Conservation (phyloP, 1,139 yeast species). For the Taphrina pruni region DNA sequence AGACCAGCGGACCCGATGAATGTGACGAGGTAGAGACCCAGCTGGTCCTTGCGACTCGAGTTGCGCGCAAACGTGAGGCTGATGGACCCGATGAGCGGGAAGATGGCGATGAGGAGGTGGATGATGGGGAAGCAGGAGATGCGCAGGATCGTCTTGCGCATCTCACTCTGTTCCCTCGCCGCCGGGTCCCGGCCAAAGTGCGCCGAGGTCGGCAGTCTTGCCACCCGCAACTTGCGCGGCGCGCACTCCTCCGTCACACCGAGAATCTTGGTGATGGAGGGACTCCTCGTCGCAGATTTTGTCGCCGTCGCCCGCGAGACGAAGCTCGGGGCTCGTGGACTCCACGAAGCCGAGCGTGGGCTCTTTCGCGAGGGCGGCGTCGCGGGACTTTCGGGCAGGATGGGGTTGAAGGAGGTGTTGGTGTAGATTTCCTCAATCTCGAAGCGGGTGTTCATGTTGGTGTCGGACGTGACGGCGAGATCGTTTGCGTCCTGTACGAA, state of each 20-base stretch:
- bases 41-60: constrained; percentile 8
- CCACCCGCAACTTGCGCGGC: constrained; percentile 27
- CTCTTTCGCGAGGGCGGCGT: constrained; percentile 15
- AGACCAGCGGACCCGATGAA: constrained; percentile 33
- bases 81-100: constrained; percentile 24
- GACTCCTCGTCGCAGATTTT: background rate
- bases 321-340: constrained; percentile 7
- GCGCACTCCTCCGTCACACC: constrained; percentile 9
- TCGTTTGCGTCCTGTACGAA: constrained; percentile 11
- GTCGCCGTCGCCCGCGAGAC: constrained; percentile 3
- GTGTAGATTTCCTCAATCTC: constrained; percentile 24
- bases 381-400: background rate
- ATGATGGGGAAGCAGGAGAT: constrained; percentile 26
- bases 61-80: constrained; percentile 18
- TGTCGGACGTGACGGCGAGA: constrained; percentile 17
- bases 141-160: constrained; percentile 27
- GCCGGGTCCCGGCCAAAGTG: constrained; percentile 32
- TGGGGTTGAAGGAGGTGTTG: constrained; percentile 3
- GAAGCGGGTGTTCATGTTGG: constrained; percentile 27
- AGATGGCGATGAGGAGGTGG: constrained; percentile 29
- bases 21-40: constrained; percentile 21
- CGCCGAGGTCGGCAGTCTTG: constrained; percentile 27
- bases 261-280: background rate
- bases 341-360: constrained; percentile 12
- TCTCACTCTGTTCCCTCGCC: constrained; percentile 12